These are phyloP conservation scores for Pyrus pyrifolia DNA, from an alignment of 306 rosid genomes.

Conservation along the genomic window DNA sequence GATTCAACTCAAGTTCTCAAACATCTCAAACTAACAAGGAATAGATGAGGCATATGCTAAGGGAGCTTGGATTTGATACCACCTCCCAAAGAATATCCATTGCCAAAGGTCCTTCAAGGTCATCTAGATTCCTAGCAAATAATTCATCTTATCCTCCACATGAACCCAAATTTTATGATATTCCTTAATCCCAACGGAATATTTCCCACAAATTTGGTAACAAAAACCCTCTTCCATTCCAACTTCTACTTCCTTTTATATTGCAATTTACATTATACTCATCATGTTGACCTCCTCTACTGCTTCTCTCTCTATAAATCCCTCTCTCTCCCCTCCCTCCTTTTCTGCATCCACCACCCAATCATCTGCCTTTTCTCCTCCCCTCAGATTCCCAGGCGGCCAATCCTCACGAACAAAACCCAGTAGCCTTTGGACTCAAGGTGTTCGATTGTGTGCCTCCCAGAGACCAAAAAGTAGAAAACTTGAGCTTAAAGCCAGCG, in stretches of 20 bases:
- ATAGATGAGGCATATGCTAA: slow-evolving; percentile 36
- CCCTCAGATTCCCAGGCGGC: slow-evolving; percentile 18
- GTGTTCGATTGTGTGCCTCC: slow-evolving; percentile 11
- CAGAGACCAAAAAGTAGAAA: slow-evolving; percentile 21
- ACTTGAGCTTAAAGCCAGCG: slow-evolving; percentile 31
- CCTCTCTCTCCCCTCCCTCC: slow-evolving; percentile 51
- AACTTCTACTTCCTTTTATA: slow-evolving; percentile 10
- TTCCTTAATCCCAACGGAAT: background rate
- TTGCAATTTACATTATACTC: slow-evolving; percentile 8
- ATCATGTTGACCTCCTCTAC: slow-evolving; percentile 31
- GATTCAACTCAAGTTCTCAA: background rate
- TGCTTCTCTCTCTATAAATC: slow-evolving; percentile 58
- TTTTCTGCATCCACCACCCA: slow-evolving; percentile 21
- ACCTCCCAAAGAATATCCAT: slow-evolving; percentile 45
- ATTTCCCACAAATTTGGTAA: background rate
- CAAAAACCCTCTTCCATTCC: background rate
- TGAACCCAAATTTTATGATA: background rate
- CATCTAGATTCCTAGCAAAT: slow-evolving; percentile 20
- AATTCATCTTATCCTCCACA: background rate
- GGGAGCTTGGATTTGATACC: slow-evolving; percentile 28
- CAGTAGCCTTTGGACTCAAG: slow-evolving; percentile 25
- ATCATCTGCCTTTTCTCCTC: slow-evolving; percentile 6
- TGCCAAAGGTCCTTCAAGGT: background rate
- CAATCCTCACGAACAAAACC: slow-evolving; percentile 30
- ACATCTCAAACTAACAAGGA: background rate